phyloP scores from a whole-genome alignment of 768 basidiomycete species.

The Phanerochaete carnosa region DNA sequence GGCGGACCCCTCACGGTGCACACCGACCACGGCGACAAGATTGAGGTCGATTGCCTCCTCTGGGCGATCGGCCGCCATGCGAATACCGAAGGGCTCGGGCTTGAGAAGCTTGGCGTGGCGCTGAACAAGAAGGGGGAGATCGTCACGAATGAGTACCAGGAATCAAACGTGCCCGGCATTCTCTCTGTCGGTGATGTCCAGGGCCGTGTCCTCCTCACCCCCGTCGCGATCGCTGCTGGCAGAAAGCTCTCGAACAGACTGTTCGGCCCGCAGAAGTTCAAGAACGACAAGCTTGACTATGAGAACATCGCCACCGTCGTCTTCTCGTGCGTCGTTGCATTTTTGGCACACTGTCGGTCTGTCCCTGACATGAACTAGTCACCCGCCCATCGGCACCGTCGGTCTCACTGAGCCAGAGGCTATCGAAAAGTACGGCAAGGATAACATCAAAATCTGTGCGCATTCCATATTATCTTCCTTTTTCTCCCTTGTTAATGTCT shows the following conservation, averaged over 20 bases:
- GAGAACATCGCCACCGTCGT: conserved; percentile 92
- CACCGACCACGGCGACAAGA: conserved; percentile 67
- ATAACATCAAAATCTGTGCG: conserved; percentile 88
- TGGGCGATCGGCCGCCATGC: conserved; percentile 95
- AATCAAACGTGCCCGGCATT: conserved; percentile 66
- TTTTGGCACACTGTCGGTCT: background rate
- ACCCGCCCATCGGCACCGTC: conserved; percentile 93
- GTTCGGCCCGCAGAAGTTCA: conserved; percentile 85
- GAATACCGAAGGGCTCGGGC: conserved; percentile 72
- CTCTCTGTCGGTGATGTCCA: conserved; percentile 89
- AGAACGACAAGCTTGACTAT: conserved; percentile 84
- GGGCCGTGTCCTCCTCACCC: conserved; percentile 91
- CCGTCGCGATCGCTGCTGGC: conserved; percentile 97
- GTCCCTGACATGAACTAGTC: conserved; percentile 42
- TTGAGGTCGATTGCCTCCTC: conserved; percentile 83
- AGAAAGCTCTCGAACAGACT: conserved; percentile 84
- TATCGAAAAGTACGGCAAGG: conserved; percentile 80
- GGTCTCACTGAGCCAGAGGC: conserved; percentile 94
- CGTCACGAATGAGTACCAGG: conserved; percentile 89
- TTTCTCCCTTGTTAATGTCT: background rate
- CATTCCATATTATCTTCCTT: conserved; percentile 18
- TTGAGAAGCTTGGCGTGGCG: conserved; percentile 76
- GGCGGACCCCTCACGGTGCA: conserved; percentile 74
- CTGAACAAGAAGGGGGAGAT: conserved; percentile 79
- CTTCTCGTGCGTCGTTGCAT: conserved; percentile 71